Evolutionary conservation across 2,329 filamentous ascomycete genomes (phyloP), one percentile per base, ranked within the genome.

Genomic region (Phyllachora maydis): DNA sequence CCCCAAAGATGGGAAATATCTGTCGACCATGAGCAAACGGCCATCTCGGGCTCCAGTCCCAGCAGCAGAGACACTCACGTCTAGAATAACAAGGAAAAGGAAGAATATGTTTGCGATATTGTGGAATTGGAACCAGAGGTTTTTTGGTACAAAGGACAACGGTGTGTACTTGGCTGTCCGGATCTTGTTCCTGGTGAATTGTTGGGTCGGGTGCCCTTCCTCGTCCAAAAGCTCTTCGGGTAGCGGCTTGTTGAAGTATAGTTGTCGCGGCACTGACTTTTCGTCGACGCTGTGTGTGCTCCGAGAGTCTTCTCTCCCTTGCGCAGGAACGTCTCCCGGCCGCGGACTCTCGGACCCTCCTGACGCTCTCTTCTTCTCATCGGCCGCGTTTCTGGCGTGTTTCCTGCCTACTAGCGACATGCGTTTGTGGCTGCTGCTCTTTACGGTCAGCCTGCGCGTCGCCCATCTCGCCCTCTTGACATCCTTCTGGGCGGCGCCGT

Each of bases 41-140:
- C 20, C 12, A 22, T 14, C 13, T 15, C 23, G 15, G 18, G 17
- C 8, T 4, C 8, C 19, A n/a, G n/a, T n/a, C n/a, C n/a, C n/a
- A 13, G 7, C 14, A 16, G 10, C 23, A 8, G 20, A 16, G 19
- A 14, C 9, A 63, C 83, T 60, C 72, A 95, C 88, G 40, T 74
- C 72, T 29, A 98, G 64, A 42, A 98, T 91, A 43, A 93, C 83
- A 38, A 85, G 65, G 52, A 95, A 93, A 36, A 95, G 59, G 62
- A 98, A 98, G 53, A 95, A 98, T 25, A 95, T 74, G 47, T 98
- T 98, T 42, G 88, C 88, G 39, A 98, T 75, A 42, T 95, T 95
- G 51, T 98, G 85, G 43, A 98, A 95, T 49, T 98, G 90, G 34
- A 91, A 79, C 69, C 74, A 98, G 41, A 98, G 44, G 49, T 98